Evolutionary conservation across 2,329 filamentous ascomycete species (phyloP), one percentile per base, ranked within the genome.

Genomic region (Penicillium sp.): DNA sequence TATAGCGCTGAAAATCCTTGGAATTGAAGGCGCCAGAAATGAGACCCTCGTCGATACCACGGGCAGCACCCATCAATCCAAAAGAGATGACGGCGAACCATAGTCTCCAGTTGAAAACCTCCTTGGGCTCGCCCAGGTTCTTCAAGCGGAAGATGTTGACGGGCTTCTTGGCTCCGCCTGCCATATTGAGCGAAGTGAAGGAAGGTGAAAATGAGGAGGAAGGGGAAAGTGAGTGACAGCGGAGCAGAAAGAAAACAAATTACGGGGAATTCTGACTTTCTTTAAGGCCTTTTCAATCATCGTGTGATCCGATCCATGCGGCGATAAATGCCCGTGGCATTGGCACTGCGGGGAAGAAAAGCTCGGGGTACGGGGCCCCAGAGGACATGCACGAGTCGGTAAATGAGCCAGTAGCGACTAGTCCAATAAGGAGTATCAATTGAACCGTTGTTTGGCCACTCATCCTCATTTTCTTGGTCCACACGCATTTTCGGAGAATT

Each of bases 31-130:
- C 88, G 1, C 89, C 89, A 8, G 84, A 86, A 65, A 93, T 93
- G 61, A 94, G 82, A 62, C 91, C 91, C 76, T 94, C 91, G 65
- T 94, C 91, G n/a, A 93, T 77, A 68, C 91, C 91, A 60, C 90
- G 85, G 43, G 90, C 89, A 2, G 90, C 89, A 57, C 91, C 91
- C 76, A 93, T 86, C 38, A 94, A 83, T 52, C 87, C 88, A 65
- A 92, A 92, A 4, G 86, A 88, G 64, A 91, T 72, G 57, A 93
- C 89, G 45, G 89, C 87, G 75, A 90, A 91, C 88, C 89, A 92
- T 63, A 93, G 81, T 48, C 86, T 83, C 89, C 89, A 92, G 78
- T 93, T 93, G 74, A 92, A 85, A 63, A 88, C 84, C 71, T 90
- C 85, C 58, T 83, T 83, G 4, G 90, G 90, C 62, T 91, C 89